Percentiles rank a stretch among this genome's conserved stretches.
Evolutionary conservation across 148 eudicot genomes (phyloP).

Genomic region (Spergularia bocconei): DNA sequence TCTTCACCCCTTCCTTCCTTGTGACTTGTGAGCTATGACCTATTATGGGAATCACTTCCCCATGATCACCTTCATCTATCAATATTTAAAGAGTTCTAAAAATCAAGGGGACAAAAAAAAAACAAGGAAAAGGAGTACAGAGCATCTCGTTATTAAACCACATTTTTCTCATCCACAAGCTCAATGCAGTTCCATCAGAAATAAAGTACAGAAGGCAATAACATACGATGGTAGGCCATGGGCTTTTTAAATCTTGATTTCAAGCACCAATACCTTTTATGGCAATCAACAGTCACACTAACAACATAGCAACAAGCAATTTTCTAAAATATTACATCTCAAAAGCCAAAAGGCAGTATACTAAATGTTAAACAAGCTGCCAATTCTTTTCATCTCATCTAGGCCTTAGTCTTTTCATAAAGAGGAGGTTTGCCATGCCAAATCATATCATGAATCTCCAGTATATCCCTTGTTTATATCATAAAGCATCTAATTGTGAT

Average conservation of each 20-base stretch:
- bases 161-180: not conserved
- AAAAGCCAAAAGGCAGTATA: constrained; percentile 6
- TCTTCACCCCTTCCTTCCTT: not conserved
- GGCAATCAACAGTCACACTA: not conserved
- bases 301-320: not conserved
- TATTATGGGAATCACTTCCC: too few relatives aligned
- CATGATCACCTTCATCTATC: not conserved
- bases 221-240: not conserved
- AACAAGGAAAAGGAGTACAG: not conserved
- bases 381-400: not conserved
- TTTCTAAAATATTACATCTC: not conserved
- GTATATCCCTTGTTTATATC: not conserved
- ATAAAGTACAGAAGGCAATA: not conserved
- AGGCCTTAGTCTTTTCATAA: not conserved
- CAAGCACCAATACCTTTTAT: not conserved
- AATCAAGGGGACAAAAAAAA: not conserved
- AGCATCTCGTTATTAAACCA: not conserved
- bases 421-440: not conserved
- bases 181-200: not conserved
- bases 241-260: not conserved
- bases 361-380: not conserved
- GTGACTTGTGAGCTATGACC: not conserved
- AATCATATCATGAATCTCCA: not conserved
- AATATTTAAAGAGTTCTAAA: not conserved
- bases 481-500: not conserved